Base-by-base conservation (phyloP, 257 asterid genomes). In the Primulina tabacum region DNA sequence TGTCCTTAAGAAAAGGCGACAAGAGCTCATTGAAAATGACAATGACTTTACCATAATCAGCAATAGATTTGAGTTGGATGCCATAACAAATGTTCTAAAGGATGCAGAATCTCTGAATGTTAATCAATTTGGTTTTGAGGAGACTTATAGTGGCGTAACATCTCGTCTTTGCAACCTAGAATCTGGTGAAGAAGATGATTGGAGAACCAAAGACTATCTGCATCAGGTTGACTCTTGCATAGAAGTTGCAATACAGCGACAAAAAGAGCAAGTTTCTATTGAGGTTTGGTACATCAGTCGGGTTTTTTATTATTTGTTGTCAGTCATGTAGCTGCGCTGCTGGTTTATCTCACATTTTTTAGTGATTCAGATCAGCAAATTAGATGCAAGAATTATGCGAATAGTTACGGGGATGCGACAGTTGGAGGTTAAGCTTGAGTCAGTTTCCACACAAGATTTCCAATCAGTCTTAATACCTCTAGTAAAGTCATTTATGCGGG, bases 211-310 rank as follows among this genome's bases (percentile, higher is more conserved):
- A 67, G 97, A 90, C 68, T 77, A 78, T 71, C 76, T 86, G 71
- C 96, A 85, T 76, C 96, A 89, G 83, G 89, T 82, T 74, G 97
- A 94, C 77, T 84, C 99, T 75, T 85, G 90, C 76, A 75, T 94
- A 68, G 97, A 91, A 86, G 89, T 83, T 73, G 96, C 97, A 75
- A 79, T 91, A 70, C 97, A 88, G 81, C 85, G 89, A 84, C 99
- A 86, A 84, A 94, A 94, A 70, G 99, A 94, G 64, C 93, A 87
- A 30, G 90, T 91, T 62, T 86, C 99, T 43, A 68, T 78, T 71
- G 99, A 94, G 97, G 99, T 94, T 73, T 72, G 79, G 80, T 76
- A 65, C 67, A 65, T 73, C 61, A 20, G 58, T 72, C 74, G 37
- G 70, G 28, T 62, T 63, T 63, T 28, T 52, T 71, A 17, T 50